Percentiles rank a stretch among this genome's conserved stretches.
Evolutionary conservation across 2,329 filamentous ascomycete genomes (phyloP).

Genomic region (Fusarium fracticaudum): DNA sequence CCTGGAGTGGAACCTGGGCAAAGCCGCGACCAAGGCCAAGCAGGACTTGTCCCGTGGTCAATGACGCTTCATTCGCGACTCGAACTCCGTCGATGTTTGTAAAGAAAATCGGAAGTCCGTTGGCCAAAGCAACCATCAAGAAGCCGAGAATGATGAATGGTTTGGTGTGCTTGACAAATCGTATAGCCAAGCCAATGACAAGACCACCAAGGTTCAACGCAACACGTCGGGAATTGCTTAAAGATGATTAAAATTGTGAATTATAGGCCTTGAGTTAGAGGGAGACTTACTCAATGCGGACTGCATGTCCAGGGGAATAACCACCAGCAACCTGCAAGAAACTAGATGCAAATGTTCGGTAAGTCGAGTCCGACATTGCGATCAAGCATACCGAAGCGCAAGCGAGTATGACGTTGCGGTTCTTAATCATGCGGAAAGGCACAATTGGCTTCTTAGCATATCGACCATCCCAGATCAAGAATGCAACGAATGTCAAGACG

Average conservation of each 20-base stretch:
- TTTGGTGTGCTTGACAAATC: slow-evolving; percentile 11
- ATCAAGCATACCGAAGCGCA: slow-evolving; percentile 47
- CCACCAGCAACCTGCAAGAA: slow-evolving; percentile 49
- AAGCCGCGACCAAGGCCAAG: slow-evolving; percentile 43
- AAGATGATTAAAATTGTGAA: fast-evolving
- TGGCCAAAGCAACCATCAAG: not conserved
- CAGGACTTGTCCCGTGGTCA: slow-evolving; percentile 42
- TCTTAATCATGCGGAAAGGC: slow-evolving; percentile 49
- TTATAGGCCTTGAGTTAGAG: no score
- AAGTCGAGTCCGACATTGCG: slow-evolving; percentile 47
- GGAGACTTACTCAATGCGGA: slow-evolving; percentile 42
- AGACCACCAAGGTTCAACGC: slow-evolving; percentile 41
- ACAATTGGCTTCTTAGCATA: slow-evolving; percentile 51
- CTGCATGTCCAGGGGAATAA: slow-evolving; percentile 46
- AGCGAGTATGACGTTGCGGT: slow-evolving; percentile 49
- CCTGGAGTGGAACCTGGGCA: slow-evolving; percentile 44
- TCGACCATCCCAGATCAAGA: slow-evolving; percentile 49
- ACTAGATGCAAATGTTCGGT: slow-evolving; percentile 50
- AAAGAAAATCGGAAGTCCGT: not conserved
- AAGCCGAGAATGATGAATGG: not conserved
- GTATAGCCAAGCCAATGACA: slow-evolving; percentile 45
- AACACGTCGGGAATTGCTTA: slow-evolving; percentile 41
- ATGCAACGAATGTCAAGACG: slow-evolving; percentile 32
- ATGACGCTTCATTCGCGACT: slow-evolving; percentile 19
- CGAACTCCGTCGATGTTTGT: slow-evolving; percentile 17